A percentile compares a stretch with the other conserved stretches of the same genome.
phyloP scores from a whole-genome alignment of 1,139 yeast genomes.

The Kazachstania sp. region DNA sequence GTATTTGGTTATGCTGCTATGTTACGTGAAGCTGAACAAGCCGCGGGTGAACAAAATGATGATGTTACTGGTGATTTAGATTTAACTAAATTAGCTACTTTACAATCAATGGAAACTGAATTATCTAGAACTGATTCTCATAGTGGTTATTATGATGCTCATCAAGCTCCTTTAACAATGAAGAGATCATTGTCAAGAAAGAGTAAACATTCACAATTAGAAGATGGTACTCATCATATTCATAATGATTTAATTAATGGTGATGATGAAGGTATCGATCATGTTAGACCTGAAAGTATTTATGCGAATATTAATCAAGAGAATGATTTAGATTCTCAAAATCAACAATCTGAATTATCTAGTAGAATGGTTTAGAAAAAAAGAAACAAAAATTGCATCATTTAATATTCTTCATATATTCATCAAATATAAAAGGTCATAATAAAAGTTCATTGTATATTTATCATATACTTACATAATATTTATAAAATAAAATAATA shows the following conservation, averaged over 20 bases:
- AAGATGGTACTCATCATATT: neutral
- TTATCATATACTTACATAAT: too few relatives aligned
- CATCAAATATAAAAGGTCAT: too few relatives aligned
- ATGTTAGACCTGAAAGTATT: constrained; percentile 2
- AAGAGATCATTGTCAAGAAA: neutral
- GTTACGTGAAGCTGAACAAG: constrained; percentile 17
- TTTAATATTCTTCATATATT: too few relatives aligned
- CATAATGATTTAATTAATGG: neutral
- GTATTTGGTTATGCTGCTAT: constrained; percentile 51
- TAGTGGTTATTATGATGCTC: constrained; percentile 4
- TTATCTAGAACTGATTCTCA: constrained; percentile 6
- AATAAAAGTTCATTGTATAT: too few relatives aligned
- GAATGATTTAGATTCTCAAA: neutral
- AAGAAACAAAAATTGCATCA: too few relatives aligned
- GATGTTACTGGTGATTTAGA: constrained; percentile 8
- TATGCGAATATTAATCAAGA: constrained; percentile 5
- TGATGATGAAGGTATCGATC: neutral
- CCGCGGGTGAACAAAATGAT: constrained; percentile 8
- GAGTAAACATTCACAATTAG: constrained; percentile 1
- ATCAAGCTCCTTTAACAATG: neutral
- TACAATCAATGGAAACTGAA: constrained; percentile 12
- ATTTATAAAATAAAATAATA: too few relatives aligned
- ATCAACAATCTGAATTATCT: neutral
- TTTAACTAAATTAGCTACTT: constrained; percentile 10
- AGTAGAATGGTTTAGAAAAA: neutral